Base-by-base conservation (phyloP, 108 stramenopile genomes). In the Epipyxis sp. region DNA sequence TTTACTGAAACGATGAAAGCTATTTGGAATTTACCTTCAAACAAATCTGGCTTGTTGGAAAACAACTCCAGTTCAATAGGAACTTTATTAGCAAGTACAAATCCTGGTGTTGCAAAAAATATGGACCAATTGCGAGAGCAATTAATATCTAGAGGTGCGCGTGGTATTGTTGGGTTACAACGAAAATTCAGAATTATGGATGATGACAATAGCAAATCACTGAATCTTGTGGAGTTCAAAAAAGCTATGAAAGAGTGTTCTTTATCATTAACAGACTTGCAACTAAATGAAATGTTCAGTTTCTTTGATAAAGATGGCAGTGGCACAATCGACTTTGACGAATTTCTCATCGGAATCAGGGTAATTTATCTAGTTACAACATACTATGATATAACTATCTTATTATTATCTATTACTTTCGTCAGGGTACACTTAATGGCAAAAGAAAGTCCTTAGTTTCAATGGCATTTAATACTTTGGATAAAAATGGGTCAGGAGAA, bases 121-220 rank as follows among this genome's bases (percentile, higher is more conserved):
- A 35, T 80, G 0, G 40, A 41, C 16, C 40, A 59, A 42, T 1
- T 80, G 27, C 74, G 76, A 44, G 76, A 39, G 1, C 76, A 76
- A 29, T 35, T 80, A 59, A 59, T 34, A 16, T 0, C 58, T 0
- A 10, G 78, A 30, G 81, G 79, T 25, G 79, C 81, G 16, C 44
- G 59, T n/a, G 88, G 88, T 1, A 76, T 89, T 42, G 78, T 84
- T 42, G 65, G 67, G 1, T 67, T 89, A 37, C 78, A 46, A 13
- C 76, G 89, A 45, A 76, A 79, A 37, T 80, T 89, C 68, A 79
- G 85, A 34, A 86, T 87, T 74, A 81, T 83, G 74, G 88, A 89
- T 61, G 78, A 84, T 44, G 83, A 87, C 40, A 76, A 81, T 10
- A 44, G 58, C 30, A 80, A 78, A 0, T 1, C 40, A 25, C 59